A percentile compares a stretch with the other conserved stretches of the same genome.
Conservation (phyloP, 2,329 filamentous ascomycete species). For the Phaeosphaeria sp. region DNA sequence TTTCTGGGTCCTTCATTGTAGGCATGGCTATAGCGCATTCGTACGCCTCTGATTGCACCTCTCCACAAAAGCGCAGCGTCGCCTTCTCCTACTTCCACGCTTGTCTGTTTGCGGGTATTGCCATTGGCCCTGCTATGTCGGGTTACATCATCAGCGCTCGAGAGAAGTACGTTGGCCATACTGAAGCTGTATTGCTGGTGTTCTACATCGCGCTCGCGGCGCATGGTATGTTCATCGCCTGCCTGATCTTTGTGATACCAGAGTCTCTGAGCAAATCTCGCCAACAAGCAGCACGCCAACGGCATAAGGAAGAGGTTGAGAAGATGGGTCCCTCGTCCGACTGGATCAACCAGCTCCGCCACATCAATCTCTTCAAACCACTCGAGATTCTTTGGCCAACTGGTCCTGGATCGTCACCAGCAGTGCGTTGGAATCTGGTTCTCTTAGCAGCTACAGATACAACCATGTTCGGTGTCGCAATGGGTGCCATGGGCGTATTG, state of each 20-base stretch:
- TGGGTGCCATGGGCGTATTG: conserved; percentile 81
- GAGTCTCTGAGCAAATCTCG: conserved; percentile 82
- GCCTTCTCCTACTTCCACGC: conserved; percentile 91
- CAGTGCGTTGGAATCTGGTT: conserved; percentile 80
- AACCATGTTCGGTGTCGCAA: conserved; percentile 79
- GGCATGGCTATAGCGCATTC: conserved; percentile 81
- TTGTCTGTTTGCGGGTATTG: conserved; percentile 86
- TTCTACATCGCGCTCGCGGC: conserved; percentile 82
- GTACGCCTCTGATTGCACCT: conserved; percentile 88
- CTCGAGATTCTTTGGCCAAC: conserved; percentile 79
- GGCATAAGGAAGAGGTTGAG: conserved; percentile 59
- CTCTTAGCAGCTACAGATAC: conserved; percentile 82
- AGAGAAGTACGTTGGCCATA: conserved; percentile 54
- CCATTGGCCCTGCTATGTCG: conserved; percentile 81
- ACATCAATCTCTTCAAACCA: conserved; percentile 74
- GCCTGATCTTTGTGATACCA: conserved; percentile 74
- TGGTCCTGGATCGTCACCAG: conserved; percentile 65
- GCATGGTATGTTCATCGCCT: conserved; percentile 76
- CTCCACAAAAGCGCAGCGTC: conserved; percentile 79
- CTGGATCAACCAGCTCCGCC: conserved; percentile 54
- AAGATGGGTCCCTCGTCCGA: conserved; percentile 44
- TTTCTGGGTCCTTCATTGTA: conserved; percentile 88
- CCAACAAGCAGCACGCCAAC: conserved; percentile 74
- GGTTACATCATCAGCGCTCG: conserved; percentile 75
- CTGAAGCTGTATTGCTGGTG: conserved; percentile 76